Evolutionary conservation across 148 eudicot genomes (phyloP).

Genomic region (Limonium bicolor): DNA sequence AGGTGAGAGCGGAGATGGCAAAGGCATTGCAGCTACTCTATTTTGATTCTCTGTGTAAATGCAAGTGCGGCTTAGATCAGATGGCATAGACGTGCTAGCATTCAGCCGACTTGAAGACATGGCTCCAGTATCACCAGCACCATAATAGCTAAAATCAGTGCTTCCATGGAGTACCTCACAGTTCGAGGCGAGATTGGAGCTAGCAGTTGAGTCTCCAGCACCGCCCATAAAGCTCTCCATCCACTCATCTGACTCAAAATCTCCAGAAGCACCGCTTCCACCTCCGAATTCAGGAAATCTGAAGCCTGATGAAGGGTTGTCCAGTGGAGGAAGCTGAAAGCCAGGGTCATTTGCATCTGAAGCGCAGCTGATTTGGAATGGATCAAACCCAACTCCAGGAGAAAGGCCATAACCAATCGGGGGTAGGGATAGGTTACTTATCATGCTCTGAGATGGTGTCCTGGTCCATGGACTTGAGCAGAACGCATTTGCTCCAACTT

Average conservation of each 20-base stretch:
- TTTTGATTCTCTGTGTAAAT: slow-evolving; percentile 26
- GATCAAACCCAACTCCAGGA: slow-evolving; percentile 29
- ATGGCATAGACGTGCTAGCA: slow-evolving; percentile 17
- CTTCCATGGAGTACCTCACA: slow-evolving; percentile 31
- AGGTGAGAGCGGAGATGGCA: slow-evolving; percentile 16
- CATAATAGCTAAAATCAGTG: slow-evolving; percentile 11
- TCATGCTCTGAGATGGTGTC: slow-evolving; percentile 11
- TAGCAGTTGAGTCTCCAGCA: slow-evolving; percentile 21
- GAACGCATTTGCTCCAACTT: slow-evolving; percentile 23
- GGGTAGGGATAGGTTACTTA: slow-evolving; percentile 12
- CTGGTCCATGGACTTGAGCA: slow-evolving; percentile 28
- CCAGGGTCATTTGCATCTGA: slow-evolving; percentile 23
- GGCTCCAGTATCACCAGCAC: slow-evolving; percentile 35
- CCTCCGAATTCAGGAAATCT: slow-evolving; percentile 36
- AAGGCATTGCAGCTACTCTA: slow-evolving; percentile 9
- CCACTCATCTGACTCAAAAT: slow-evolving; percentile 90
- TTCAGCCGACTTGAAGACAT: slow-evolving; percentile 31
- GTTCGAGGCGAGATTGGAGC: slow-evolving; percentile 24
- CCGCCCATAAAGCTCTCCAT: slow-evolving; percentile 70
- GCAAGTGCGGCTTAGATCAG: slow-evolving; percentile 52
- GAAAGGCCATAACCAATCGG: slow-evolving; percentile 13
- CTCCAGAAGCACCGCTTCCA: slow-evolving; percentile 16
- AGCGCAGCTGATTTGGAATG: slow-evolving; percentile 21
- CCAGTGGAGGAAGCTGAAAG: slow-evolving; percentile 36
- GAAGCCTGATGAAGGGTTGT: slow-evolving; percentile 26